Conservation (phyloP, 2,329 filamentous ascomycete species). For the Apiospora hydei region DNA sequence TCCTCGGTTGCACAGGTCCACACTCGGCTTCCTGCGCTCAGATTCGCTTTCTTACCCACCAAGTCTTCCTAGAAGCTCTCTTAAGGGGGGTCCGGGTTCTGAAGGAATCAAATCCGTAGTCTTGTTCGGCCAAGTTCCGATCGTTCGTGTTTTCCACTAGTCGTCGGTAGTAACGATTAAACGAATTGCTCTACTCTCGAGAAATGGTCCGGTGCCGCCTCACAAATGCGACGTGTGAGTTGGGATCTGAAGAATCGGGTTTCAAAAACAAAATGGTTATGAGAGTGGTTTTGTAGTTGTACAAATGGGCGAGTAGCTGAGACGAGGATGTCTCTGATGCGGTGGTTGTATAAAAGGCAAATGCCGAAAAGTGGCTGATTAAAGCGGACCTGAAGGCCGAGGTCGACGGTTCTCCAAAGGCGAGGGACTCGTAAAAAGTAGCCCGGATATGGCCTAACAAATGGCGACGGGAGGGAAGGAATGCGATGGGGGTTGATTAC, state of each 20-base stretch:
- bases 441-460: background rate
- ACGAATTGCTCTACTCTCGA: conserved; percentile 2
- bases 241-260: conserved; percentile 11
- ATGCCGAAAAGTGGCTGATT: conserved; percentile 31
- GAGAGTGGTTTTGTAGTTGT: conserved; percentile 22
- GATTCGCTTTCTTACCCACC: background rate
- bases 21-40: background rate
- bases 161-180: conserved; percentile 1
- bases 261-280: background rate
- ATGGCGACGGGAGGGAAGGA: conserved; percentile 12
- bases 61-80: conserved; percentile 5
- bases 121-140: conserved; percentile 15
- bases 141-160: conserved; percentile 2
- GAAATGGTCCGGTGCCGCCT: background rate
- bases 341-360: conserved; percentile 33
- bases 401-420: conserved; percentile 17
- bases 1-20: background rate
- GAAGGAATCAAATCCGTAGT: background rate
- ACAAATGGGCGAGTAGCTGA: conserved; percentile 33
- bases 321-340: conserved; percentile 33
- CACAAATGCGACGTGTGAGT: conserved; percentile 11
- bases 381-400: conserved; percentile 25
- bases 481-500: conserved; percentile 18
- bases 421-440: conserved; percentile 8
- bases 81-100: background rate